phyloP scores from a whole-genome alignment of 208 protist genomes.

The Acanthamoeba culbertsoni region DNA sequence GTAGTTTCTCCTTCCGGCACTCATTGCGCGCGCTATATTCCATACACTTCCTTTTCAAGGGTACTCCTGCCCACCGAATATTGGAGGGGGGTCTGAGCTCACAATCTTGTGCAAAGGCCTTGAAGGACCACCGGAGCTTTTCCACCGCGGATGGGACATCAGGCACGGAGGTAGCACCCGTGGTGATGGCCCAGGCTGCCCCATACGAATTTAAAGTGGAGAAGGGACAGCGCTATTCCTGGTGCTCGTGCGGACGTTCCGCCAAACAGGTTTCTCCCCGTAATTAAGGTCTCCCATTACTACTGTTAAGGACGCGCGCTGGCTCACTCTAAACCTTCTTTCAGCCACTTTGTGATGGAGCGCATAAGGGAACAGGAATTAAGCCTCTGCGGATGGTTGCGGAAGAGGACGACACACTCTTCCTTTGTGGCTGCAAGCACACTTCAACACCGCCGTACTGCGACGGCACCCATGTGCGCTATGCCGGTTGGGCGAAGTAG shows the following conservation, averaged over 20 bases:
- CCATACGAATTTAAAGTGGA: conserved; percentile 13
- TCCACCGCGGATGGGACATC: background rate
- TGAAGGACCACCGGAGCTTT: background rate
- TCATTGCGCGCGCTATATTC: no score
- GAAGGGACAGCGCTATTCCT: background rate
- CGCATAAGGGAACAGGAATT: background rate
- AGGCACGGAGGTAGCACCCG: background rate
- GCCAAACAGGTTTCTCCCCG: conserved; percentile 16
- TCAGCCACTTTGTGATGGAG: conserved; percentile 52
- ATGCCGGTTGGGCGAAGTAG: background rate
- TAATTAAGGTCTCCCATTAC: no score
- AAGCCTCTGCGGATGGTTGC: conserved; percentile 47
- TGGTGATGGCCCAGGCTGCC: background rate
- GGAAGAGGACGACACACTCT: conserved; percentile 30
- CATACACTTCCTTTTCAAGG: no score
- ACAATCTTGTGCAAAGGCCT: background rate
- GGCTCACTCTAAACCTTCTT: no score
- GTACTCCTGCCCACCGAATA: background rate
- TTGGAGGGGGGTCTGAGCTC: background rate
- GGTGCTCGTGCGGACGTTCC: conserved; percentile 17
- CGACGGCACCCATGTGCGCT: conserved; percentile 16
- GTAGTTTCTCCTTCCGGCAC: no score
- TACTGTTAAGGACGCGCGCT: no score
- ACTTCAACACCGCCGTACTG: background rate
- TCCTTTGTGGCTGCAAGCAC: conserved; percentile 36